These are phyloP conservation scores for Aquilaria yunnanensis DNA, from an alignment of 345 rosid genomes.

Conservation along the genomic window DNA sequence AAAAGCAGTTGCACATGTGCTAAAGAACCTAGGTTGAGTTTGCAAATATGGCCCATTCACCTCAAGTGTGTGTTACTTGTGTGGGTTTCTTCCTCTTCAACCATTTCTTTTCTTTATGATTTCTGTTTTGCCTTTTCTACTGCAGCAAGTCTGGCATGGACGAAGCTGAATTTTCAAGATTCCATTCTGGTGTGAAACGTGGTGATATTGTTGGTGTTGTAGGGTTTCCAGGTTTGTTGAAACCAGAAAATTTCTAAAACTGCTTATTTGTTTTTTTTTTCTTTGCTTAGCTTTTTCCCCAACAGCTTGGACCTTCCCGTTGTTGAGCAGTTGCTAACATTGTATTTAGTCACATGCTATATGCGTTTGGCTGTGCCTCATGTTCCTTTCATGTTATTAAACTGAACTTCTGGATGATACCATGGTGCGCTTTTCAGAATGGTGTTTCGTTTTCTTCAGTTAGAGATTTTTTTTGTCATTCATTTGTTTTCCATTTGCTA, in stretches of 20 bases:
- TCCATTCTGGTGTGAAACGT: slow-evolving; percentile 71
- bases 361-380: too few relatives aligned
- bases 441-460: neutral
- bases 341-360: too few relatives aligned
- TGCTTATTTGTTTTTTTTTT: too few relatives aligned
- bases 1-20: neutral
- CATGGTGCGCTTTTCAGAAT: neutral
- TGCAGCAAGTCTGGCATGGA: slow-evolving; percentile 74
- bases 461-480: neutral
- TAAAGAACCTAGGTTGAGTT: too few relatives aligned
- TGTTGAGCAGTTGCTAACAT: too few relatives aligned
- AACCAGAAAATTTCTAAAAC: too few relatives aligned
- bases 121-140: neutral
- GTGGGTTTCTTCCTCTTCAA: neutral
- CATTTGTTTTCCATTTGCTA: neutral
- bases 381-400: too few relatives aligned
- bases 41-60: too few relatives aligned
- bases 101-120: neutral
- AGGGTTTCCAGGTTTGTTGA: slow-evolving; percentile 83
- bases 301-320: too few relatives aligned
- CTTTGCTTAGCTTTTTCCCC: too few relatives aligned
- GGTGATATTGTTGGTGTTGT: slow-evolving; percentile 92
- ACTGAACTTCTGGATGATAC: too few relatives aligned
- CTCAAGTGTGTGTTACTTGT: neutral
- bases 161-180: slow-evolving; percentile 63